Conservation (phyloP, 208 protist species). For the Leishmania tarentolae region DNA sequence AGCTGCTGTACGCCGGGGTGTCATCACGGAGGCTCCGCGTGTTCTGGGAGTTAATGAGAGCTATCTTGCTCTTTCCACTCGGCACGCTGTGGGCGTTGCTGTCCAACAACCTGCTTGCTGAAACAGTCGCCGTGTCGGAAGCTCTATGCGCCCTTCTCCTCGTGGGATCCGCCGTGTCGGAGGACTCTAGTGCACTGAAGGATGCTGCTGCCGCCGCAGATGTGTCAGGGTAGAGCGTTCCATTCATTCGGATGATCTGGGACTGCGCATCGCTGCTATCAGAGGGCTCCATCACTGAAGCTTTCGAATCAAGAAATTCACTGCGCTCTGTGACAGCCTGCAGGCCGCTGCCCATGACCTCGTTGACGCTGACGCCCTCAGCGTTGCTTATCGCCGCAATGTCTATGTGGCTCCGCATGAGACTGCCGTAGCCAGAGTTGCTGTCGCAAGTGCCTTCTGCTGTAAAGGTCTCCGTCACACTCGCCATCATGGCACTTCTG, state of each 20-base stretch:
- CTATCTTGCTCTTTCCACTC: background rate
- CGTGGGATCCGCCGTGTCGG: background rate
- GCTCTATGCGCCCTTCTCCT: background rate
- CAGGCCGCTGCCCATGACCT: background rate
- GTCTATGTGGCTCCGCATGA: constrained; percentile 5
- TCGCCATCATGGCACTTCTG: background rate
- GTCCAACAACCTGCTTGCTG: no score
- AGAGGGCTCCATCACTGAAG: background rate
- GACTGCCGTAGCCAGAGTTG: constrained; percentile 5
- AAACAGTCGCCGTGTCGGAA: background rate
- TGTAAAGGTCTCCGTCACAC: background rate
- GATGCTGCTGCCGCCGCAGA: background rate
- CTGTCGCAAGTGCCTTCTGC: background rate
- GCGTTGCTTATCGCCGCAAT: background rate
- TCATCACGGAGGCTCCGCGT: background rate
- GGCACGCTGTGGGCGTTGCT: background rate
- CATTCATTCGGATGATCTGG: no score
- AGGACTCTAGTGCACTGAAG: background rate
- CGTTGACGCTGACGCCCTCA: background rate
- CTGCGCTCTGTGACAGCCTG: constrained; percentile 5
- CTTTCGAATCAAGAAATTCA: background rate
- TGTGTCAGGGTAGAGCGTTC: background rate
- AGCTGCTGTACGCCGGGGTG: background rate
- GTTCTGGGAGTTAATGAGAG: background rate
- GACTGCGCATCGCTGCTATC: background rate